Evolutionary conservation across 352 stramenopile genomes (phyloP), one percentile per base, ranked within the genome.

Genomic region (Globisporangium radiosum): DNA sequence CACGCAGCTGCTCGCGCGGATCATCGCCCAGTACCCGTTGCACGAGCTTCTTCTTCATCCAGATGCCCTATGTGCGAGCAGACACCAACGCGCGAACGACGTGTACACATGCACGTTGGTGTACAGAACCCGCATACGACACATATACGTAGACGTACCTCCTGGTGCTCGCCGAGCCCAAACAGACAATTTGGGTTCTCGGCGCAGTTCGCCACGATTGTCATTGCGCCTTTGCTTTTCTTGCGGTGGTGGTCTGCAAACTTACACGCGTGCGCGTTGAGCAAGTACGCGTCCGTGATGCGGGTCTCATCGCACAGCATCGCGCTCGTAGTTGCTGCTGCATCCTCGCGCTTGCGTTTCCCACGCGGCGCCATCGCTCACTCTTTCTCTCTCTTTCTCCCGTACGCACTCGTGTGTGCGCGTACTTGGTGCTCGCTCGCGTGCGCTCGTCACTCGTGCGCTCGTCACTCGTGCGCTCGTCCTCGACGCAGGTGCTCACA

Each of bases 111-210:
- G 25, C 19, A 54, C 10, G 49, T 25, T 33, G 25, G 25, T 33
- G 25, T 33, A 33, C 25, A 33, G 25, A 33, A 33, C 25, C 25
- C 25, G 25, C 1, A 33, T 33, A 3, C 25, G 25, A 33, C 25
- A 33, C 25, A 40, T 40, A 13, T 17, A 13, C 15, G 15, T 3
- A 17, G 11, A 44, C 57, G 3, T 61, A 86, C 78, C 65, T 86
- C 74, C 14, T 85, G 70, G 60, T 74, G 67, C 69, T 95, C 85
- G 47, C 87, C 87, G 9, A 96, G 69, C 4, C 87, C 87, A 39
- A 78, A 96, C 47, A 94, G 72, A 55, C 85, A 95, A 64, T 95
- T 94, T 59, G 85, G 85, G 56, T 96, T 96, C 56, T 88, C 69
- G 2, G 57, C 64, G 63, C 87, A 96, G 62, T 94, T 96, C 57